Percentiles rank a stretch among this genome's conserved stretches.
Conservation (phyloP, 805 yeast genomes). For the Myxozyma geophila region DNA sequence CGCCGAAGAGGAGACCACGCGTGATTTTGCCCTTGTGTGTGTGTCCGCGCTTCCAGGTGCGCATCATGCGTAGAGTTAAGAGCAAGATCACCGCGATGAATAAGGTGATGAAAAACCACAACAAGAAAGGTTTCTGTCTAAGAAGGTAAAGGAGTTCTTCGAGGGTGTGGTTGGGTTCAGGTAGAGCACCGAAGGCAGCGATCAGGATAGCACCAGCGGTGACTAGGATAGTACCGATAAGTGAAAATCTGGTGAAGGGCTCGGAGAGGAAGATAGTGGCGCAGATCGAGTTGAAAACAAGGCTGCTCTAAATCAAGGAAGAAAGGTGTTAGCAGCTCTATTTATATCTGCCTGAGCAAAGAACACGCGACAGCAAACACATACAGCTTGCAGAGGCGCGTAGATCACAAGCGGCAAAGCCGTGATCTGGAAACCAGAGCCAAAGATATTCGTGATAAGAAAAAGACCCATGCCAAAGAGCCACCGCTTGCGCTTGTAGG, state of each 20-base stretch:
- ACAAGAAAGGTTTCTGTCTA: constrained; percentile 53
- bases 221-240: constrained; percentile 69
- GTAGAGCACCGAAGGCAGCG: constrained; percentile 69
- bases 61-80: constrained; percentile 33
- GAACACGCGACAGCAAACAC: neutral
- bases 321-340: neutral
- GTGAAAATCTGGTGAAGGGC: constrained; percentile 60
- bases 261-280: constrained; percentile 72
- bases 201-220: constrained; percentile 76
- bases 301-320: constrained; percentile 49
- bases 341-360: neutral
- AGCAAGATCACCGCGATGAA: constrained; percentile 26
- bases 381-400: constrained; percentile 79
- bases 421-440: constrained; percentile 81
- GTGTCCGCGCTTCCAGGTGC: constrained; percentile 35
- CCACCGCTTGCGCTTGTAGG: constrained; percentile 62
- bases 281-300: constrained; percentile 82
- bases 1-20: constrained; percentile 68
- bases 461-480: constrained; percentile 72
- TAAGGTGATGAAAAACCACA: constrained; percentile 58
- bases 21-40: constrained; percentile 43
- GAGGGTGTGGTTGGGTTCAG: constrained; percentile 58
- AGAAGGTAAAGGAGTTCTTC: constrained; percentile 54
- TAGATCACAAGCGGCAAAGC: constrained; percentile 79
- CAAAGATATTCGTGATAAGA: constrained; percentile 73